Evolutionary conservation across 257 asterid species (phyloP).

Genomic region (Scutellaria galericulata): DNA sequence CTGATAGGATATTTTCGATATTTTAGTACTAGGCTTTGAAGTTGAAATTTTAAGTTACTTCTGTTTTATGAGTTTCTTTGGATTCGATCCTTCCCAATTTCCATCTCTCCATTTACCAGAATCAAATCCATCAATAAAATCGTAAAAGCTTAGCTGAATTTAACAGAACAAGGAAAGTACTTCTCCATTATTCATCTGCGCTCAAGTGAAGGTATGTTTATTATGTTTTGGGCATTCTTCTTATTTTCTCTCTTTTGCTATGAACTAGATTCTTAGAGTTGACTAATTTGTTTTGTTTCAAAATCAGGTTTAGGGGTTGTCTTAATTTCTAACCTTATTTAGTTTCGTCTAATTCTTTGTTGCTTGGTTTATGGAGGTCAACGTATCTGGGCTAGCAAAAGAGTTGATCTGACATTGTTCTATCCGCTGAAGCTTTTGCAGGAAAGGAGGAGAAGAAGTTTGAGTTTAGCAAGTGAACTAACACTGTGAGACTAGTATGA

Average conservation of each 20-base stretch:
- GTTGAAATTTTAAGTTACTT: constrained; percentile 33
- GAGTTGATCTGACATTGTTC: constrained; percentile 40
- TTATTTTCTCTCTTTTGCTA: background rate
- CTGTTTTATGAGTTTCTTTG: constrained; percentile 30
- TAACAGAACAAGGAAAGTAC: constrained; percentile 32
- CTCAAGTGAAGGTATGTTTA: constrained; percentile 34
- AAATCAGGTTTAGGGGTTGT: constrained; percentile 32
- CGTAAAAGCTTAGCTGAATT: constrained; percentile 29
- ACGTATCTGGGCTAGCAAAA: constrained; percentile 26
- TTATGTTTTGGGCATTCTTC: background rate
- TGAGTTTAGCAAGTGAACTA: constrained; percentile 11
- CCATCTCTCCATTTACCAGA: constrained; percentile 32
- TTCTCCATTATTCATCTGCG: constrained; percentile 26
- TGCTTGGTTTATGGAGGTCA: constrained; percentile 39
- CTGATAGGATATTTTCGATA: constrained; percentile 27
- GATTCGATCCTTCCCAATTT: constrained; percentile 31
- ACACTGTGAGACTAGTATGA: constrained; percentile 24
- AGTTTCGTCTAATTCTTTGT: constrained; percentile 1
- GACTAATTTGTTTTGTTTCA: constrained; percentile 26
- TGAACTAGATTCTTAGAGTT: constrained; percentile 27
- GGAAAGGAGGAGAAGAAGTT: constrained; percentile 33
- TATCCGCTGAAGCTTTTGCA: constrained; percentile 32
- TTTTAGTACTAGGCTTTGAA: constrained; percentile 30
- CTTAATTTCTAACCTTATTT: background rate
- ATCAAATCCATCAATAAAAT: constrained; percentile 22